Evolutionary conservation across 192 early-diverging fungal genomes (phyloP).

Genomic region (Coemansia reversa): DNA sequence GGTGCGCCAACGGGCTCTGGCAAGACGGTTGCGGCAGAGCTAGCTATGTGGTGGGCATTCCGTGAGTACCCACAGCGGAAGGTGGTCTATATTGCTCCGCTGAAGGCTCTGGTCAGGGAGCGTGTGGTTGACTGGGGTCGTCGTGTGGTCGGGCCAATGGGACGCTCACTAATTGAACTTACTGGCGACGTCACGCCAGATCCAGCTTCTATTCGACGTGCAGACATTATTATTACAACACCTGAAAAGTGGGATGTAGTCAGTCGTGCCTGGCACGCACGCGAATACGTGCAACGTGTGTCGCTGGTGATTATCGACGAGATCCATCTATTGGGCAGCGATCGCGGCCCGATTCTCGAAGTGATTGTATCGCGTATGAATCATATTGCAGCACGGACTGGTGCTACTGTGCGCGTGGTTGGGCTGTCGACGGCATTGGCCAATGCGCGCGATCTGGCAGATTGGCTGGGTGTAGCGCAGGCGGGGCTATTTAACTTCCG

Average conservation of each 20-base stretch:
- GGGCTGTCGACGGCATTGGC: slow-evolving; percentile 96
- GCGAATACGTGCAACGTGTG: slow-evolving; percentile 84
- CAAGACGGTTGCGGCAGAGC: slow-evolving; percentile 94
- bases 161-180: slow-evolving; percentile 85
- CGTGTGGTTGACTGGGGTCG: slow-evolving; percentile 85
- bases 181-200: slow-evolving; percentile 97
- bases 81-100: slow-evolving; percentile 96
- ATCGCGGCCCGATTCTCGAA: slow-evolving; percentile 95
- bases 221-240: slow-evolving; percentile 98
- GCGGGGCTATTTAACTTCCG: slow-evolving; percentile 95
- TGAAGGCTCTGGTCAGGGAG: slow-evolving; percentile 97
- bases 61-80: slow-evolving; percentile 73
- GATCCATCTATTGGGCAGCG: slow-evolving; percentile 95
- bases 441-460: slow-evolving; percentile 92
- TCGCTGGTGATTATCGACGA: slow-evolving; percentile 96
- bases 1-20: slow-evolving; percentile 98
- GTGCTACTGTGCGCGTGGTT: slow-evolving; percentile 81
- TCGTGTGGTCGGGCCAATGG: slow-evolving; percentile 70
- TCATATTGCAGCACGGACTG: slow-evolving; percentile 83
- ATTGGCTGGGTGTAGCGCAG: slow-evolving; percentile 90
- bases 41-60: slow-evolving; percentile 94
- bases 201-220: slow-evolving; percentile 73
- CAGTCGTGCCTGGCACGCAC: slow-evolving; percentile 86
- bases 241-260: slow-evolving; percentile 99
- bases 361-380: slow-evolving; percentile 99